Base-by-base conservation (phyloP, 2,329 filamentous ascomycete genomes). In the Zelopaecilomyces penicillatus region DNA sequence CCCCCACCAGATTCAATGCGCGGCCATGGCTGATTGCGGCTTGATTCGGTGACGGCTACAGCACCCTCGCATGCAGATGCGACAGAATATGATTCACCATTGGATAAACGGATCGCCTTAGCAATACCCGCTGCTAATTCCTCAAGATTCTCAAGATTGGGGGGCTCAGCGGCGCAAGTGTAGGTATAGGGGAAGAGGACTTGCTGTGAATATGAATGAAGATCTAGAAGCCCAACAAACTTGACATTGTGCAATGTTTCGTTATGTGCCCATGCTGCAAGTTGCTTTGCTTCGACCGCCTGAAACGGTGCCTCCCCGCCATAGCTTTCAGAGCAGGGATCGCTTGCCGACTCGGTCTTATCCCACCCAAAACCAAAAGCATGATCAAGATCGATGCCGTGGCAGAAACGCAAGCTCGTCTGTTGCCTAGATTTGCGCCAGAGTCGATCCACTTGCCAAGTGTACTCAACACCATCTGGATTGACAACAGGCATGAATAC, bases 121-220 rank as follows among this genome's bases (percentile, higher is more conserved):
- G 87, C 85, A 29, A 98, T 75, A 28, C 90, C 91, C 45, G 89
- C 76, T 2, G 83, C 93, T 12, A 97, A 75, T 64, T 98, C 93
- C 64, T 95, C 81, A 1, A 98, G 76, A 55, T 94, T 95, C 65
- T 98, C 93, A 11, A 93, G 70, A 33, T 89, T 89, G 0, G 91
- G 90, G 9, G 93, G 91, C 29, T 82, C 71, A 5, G 77, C 73
- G 5, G 72, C 68, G 70, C 93, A 98, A 9, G 86, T 87, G 65
- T 87, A 95, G 5, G 86, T 83, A 62, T 90, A 97, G 0, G 93
- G 93, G 60, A 93, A 96, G 6, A 97, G 74, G 26, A 98, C 83
- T 65, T 96, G 86, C 66, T 98, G 90, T 0, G 88, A 94, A 64
- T 97, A 98, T 2, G 87, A 91, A 65, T 98, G 93, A 28, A 97